These are phyloP conservation scores for Tricholoma terreum DNA, from an alignment of 768 basidiomycete species.

Conservation along the genomic window DNA sequence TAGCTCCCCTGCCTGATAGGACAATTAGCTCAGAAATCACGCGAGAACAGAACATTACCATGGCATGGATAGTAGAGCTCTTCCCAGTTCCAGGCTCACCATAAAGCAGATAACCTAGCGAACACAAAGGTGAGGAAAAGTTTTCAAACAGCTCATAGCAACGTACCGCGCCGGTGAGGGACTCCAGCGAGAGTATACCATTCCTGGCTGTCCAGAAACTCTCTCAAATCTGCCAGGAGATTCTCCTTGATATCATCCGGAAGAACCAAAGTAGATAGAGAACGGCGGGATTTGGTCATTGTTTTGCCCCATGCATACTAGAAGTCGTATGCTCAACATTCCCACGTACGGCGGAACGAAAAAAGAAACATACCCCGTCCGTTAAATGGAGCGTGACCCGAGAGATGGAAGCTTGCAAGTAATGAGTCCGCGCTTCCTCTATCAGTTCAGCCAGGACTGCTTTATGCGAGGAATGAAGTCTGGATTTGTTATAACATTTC, in stretches of 20 bases:
- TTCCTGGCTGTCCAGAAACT: slow-evolving; percentile 49
- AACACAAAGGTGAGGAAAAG: background rate
- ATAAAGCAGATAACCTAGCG: slow-evolving; percentile 42
- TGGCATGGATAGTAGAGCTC: slow-evolving; percentile 30
- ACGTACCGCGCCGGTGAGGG: slow-evolving; percentile 49
- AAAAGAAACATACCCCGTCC: slow-evolving; percentile 24
- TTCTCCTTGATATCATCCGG: slow-evolving; percentile 43
- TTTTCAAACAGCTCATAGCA: background rate
- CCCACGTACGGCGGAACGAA: background rate
- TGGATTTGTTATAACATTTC: slow-evolving; percentile 7
- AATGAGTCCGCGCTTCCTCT: slow-evolving; percentile 32
- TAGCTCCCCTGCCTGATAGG: slow-evolving; percentile 51
- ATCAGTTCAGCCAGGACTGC: slow-evolving; percentile 31
- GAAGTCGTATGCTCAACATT: slow-evolving; percentile 28
- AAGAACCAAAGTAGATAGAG: slow-evolving; percentile 51
- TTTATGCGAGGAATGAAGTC: slow-evolving; percentile 41
- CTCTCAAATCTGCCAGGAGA: slow-evolving; percentile 46
- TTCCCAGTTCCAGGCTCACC: slow-evolving; percentile 63
- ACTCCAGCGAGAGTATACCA: slow-evolving; percentile 60
- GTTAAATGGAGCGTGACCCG: slow-evolving; percentile 34
- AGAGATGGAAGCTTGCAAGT: slow-evolving; percentile 32
- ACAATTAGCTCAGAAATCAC: slow-evolving; percentile 36
- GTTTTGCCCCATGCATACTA: slow-evolving; percentile 40
- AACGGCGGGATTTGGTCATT: slow-evolving; percentile 46
- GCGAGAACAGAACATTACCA: slow-evolving; percentile 21